A percentile compares a stretch with the other conserved stretches of the same genome.
Evolutionary conservation across 1,139 yeast species (phyloP).

Genomic region (Pneumocystis oryctolagi): DNA sequence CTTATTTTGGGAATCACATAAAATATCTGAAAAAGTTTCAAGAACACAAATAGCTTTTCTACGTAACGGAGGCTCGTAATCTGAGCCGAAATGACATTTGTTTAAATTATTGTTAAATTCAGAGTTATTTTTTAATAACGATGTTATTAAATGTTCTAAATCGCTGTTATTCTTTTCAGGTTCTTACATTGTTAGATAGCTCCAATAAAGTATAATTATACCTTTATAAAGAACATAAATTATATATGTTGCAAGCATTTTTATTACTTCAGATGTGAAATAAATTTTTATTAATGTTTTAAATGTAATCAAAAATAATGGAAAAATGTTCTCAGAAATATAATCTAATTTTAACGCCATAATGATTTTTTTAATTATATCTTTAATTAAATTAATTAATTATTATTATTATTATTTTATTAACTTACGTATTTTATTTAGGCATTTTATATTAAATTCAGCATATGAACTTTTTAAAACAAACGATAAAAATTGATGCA

Average conservation of each 20-base stretch:
- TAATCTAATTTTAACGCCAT: constrained; percentile 35
- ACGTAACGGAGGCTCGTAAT: neutral
- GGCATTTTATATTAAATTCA: constrained; percentile 35
- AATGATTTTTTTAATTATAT: constrained; percentile 38
- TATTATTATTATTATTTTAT: neutral
- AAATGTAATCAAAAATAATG: constrained; percentile 28
- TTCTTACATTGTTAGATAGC: neutral
- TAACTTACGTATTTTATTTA: constrained; percentile 32
- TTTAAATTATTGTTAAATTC: neutral
- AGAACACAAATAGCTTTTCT: neutral
- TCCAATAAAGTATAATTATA: neutral
- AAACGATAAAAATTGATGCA: constrained; percentile 44
- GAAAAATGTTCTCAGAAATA: constrained; percentile 26
- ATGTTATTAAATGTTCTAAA: neutral
- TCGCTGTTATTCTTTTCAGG: neutral
- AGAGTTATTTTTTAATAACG: neutral
- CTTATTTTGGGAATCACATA: constrained; percentile 21
- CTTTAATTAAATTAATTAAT: neutral
- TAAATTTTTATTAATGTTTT: constrained; percentile 27
- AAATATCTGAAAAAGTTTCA: constrained; percentile 22
- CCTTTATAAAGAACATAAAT: constrained; percentile 10
- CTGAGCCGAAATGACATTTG: neutral
- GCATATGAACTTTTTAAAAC: constrained; percentile 32
- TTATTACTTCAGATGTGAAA: constrained; percentile 29
- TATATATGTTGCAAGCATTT: constrained; percentile 30